phyloP scores from a whole-genome alignment of 2,329 filamentous ascomycete species.

The Bipolaris cookei region DNA sequence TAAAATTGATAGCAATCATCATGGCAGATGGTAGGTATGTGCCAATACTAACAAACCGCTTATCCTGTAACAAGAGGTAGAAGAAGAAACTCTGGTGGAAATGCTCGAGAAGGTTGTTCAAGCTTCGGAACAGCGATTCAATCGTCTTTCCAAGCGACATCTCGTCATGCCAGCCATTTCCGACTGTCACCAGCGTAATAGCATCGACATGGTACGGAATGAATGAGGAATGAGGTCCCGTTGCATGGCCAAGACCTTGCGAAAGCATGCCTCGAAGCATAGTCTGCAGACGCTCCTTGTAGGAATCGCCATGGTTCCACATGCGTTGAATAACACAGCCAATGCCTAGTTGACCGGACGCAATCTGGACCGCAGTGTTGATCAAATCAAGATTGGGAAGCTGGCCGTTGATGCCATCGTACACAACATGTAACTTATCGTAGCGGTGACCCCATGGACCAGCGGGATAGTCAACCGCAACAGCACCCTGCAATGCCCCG shows the following conservation, averaged over 20 bases:
- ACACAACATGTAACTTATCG: slow-evolving; percentile 86
- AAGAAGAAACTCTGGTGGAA: slow-evolving; percentile 99
- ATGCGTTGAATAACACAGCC: slow-evolving; percentile 83
- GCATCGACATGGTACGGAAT: slow-evolving; percentile 98
- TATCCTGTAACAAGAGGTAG: slow-evolving; percentile 88
- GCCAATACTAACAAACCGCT: slow-evolving; percentile 95
- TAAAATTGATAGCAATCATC: slow-evolving; percentile 92
- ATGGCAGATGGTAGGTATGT: slow-evolving; percentile 98
- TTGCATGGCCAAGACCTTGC: slow-evolving; percentile 86
- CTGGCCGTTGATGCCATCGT: slow-evolving; percentile 95
- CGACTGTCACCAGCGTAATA: slow-evolving; percentile 87
- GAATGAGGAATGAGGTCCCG: slow-evolving; percentile 91
- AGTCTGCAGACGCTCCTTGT: slow-evolving; percentile 80
- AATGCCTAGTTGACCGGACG: slow-evolving; percentile 90
- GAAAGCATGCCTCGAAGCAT: slow-evolving; percentile 93
- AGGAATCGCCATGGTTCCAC: slow-evolving; percentile 76
- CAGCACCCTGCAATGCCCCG: slow-evolving; percentile 86
- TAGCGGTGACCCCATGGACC: slow-evolving; percentile 76
- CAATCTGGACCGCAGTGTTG: slow-evolving; percentile 89
- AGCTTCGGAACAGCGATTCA: slow-evolving; percentile 87
- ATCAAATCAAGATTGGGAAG: slow-evolving; percentile 94
- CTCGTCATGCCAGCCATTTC: slow-evolving; percentile 94
- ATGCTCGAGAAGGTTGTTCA: slow-evolving; percentile 97
- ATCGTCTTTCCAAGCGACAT: slow-evolving; percentile 91
- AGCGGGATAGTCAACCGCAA: slow-evolving; percentile 88